These are phyloP conservation scores for Lactarius indigo DNA, from an alignment of 768 basidiomycete genomes.

Conservation along the genomic window DNA sequence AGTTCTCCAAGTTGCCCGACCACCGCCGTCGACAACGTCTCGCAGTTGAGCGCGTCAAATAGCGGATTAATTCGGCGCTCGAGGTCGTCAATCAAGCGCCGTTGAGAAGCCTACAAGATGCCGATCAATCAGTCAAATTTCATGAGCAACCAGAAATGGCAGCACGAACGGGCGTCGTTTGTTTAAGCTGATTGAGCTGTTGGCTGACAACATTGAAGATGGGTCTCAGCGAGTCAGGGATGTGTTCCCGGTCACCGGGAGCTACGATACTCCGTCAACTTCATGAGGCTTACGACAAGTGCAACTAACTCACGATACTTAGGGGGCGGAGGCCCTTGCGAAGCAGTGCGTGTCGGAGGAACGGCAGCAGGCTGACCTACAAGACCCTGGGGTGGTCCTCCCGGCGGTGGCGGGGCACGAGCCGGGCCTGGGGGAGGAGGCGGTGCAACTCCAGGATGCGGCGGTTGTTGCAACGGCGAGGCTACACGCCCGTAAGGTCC, in stretches of 20 bases:
- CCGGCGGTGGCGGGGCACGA: constrained; percentile 32
- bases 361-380: constrained; percentile 4
- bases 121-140: constrained; percentile 9
- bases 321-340: constrained; percentile 30
- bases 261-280: constrained; percentile 44
- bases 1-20: constrained; percentile 70
- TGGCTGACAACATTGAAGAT: constrained; percentile 64
- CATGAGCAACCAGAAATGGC: neutral
- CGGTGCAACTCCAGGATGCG: constrained; percentile 14
- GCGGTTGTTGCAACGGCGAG: constrained; percentile 16
- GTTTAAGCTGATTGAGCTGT: constrained; percentile 64
- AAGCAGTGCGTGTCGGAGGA: constrained; percentile 15
- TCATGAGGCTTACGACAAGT: neutral
- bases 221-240: constrained; percentile 63
- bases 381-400: constrained; percentile 13
- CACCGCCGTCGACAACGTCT: constrained; percentile 67
- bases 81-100: constrained; percentile 80
- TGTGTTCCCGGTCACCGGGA: constrained; percentile 88
- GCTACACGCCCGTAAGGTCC: constrained; percentile 32
- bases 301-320: constrained; percentile 54
- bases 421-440: constrained; percentile 27
- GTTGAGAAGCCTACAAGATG: constrained; percentile 66
- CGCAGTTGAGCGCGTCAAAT: constrained; percentile 91
- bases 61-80: constrained; percentile 81
- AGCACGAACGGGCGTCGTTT: constrained; percentile 65